phyloP scores from a whole-genome alignment of 805 yeast genomes.

The Candida silvicultrix region DNA sequence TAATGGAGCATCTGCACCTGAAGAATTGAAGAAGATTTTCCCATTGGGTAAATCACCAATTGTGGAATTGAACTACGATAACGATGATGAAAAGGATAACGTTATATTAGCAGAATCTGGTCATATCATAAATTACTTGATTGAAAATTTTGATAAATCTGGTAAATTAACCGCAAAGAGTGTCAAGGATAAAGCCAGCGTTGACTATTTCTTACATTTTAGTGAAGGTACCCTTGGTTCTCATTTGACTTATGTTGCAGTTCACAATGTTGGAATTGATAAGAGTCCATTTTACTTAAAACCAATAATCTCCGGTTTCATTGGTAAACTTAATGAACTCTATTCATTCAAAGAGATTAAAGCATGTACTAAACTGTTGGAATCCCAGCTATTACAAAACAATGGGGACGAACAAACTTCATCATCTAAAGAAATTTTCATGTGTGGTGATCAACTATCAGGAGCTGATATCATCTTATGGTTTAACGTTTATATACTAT shows the following conservation, averaged over 20 bases:
- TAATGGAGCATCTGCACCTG: conserved; percentile 41
- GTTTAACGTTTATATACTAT: conserved; percentile 27
- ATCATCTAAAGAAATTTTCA: background rate
- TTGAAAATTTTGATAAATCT: conserved; percentile 40
- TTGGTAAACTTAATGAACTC: background rate
- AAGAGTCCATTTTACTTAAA: conserved; percentile 43
- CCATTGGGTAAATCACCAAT: conserved; percentile 64
- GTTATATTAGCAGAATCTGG: conserved; percentile 53
- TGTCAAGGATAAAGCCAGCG: conserved; percentile 33
- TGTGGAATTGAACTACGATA: conserved; percentile 36
- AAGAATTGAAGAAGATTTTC: conserved; percentile 43
- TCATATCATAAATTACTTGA: conserved; percentile 45
- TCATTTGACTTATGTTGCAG: conserved; percentile 28
- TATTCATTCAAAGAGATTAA: conserved; percentile 27
- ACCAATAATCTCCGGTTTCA: conserved; percentile 19
- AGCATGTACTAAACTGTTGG: background rate
- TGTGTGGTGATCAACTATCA: conserved; percentile 30
- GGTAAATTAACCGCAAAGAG: conserved; percentile 31
- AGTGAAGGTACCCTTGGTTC: conserved; percentile 61
- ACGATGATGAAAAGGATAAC: conserved; percentile 21
- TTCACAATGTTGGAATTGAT: conserved; percentile 31
- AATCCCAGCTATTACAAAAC: background rate
- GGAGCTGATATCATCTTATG: conserved; percentile 41
- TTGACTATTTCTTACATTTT: conserved; percentile 48
- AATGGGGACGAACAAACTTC: background rate